These are phyloP conservation scores for Calonectria honghensis DNA, from an alignment of 2,329 filamentous ascomycete species.

Conservation along the genomic window DNA sequence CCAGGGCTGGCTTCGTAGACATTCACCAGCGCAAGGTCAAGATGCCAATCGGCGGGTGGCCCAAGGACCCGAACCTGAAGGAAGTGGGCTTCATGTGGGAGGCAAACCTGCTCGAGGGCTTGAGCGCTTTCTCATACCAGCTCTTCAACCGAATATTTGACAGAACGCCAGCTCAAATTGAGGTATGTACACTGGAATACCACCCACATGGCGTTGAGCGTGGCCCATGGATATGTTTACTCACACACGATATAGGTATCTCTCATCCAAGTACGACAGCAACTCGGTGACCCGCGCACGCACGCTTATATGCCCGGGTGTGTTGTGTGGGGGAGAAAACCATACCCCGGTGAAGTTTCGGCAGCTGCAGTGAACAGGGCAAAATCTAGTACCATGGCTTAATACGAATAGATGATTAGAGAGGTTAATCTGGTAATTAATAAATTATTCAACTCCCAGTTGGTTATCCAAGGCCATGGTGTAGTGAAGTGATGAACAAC, in stretches of 20 bases:
- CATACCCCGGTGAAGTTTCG: conserved; percentile 57
- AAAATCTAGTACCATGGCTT: not conserved
- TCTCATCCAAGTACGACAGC: conserved; percentile 68
- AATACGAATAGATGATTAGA: not conserved
- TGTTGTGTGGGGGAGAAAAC: conserved; percentile 71
- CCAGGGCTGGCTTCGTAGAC: conserved; percentile 72
- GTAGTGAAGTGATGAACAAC: not conserved
- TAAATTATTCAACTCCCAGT: not conserved
- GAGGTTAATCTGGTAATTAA: not conserved
- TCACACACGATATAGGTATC: conserved; percentile 59
- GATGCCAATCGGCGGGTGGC: conserved; percentile 72
- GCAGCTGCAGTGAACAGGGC: not conserved
- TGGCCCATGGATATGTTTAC: not conserved
- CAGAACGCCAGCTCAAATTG: conserved; percentile 66
- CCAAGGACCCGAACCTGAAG: conserved; percentile 64
- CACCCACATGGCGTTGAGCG: conserved; percentile 18
- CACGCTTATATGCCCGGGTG: conserved; percentile 68
- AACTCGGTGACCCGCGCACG: conserved; percentile 64
- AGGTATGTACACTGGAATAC: conserved; percentile 60
- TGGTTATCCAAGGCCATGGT: not conserved
- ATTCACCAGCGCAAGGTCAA: conserved; percentile 70
- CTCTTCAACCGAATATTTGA: conserved; percentile 63
- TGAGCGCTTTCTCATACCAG: conserved; percentile 64
- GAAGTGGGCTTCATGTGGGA: conserved; percentile 66
- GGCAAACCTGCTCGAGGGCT: conserved; percentile 61